Evolutionary conservation across 2,329 filamentous ascomycete species (phyloP), one percentile per base, ranked within the genome.

Genomic region (Pseudodiploospora longispora): DNA sequence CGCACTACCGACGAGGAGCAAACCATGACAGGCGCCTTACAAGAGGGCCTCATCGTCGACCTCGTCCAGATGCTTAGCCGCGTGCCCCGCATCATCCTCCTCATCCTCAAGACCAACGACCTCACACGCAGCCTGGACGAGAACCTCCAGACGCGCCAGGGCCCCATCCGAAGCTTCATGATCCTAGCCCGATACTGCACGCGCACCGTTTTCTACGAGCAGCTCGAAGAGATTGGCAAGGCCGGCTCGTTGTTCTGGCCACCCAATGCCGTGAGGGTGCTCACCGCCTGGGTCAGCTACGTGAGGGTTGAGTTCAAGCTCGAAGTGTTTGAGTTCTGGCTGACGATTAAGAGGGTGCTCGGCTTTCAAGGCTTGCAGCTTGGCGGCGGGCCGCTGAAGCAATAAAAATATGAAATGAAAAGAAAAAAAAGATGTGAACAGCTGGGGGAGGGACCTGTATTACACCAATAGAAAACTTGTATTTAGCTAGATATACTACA

Each of bases 91-190:
- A 87, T 98, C 52, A 95, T 98, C 43, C 74, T 98, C 9, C 72
- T 98, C 29, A 97, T 98, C 53, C 75, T 98, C 50, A 98, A 98
- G 69, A 98, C 93, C 3, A 98, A 98, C 62, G 93, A 98, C 66
- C 71, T 98, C 34, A 98, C 93, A 10, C 82, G 93, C 51, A 93
- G 85, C 55, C 76, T 98, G 12, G 93, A 98, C 61, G 93, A 98
- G 70, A 90, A 85, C 59, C 71, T 94, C 33, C 84, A 90, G 44
- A 93, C 87, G 1, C 74, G 77, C 6, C 75, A 78, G 49, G 82
- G 82, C 0, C 80, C 81, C 3, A 74, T 83, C 50, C 72, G 80
- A 39, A 76, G 69, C 10, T 85, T 85, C 55, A 67, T 85, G 58
- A 85, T 86, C 50, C 69, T 86, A 29, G 82, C 82, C 3, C 66